These are phyloP conservation scores for Prunus dulcis DNA, from an alignment of 306 rosid species.

Conservation along the genomic window DNA sequence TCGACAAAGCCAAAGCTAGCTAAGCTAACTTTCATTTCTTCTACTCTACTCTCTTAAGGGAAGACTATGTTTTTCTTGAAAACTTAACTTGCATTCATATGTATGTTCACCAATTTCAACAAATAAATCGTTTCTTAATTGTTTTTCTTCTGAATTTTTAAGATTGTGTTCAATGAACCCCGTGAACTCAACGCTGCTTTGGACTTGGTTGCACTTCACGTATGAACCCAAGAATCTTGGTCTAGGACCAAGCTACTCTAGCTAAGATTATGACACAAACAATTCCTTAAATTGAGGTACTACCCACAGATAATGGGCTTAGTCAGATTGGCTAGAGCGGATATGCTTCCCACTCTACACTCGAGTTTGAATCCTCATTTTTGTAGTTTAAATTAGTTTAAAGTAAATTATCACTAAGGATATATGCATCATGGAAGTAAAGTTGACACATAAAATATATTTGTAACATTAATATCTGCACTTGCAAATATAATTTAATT, in stretches of 20 bases:
- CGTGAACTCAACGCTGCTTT: conserved; percentile 37
- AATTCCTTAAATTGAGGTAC: neutral
- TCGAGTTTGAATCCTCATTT: no score
- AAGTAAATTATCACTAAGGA: no score
- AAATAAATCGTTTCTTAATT: neutral
- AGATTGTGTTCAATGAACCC: conserved; percentile 5
- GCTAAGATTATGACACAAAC: neutral
- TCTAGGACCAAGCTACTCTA: conserved; percentile 14
- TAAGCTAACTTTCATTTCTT: conserved; percentile 16
- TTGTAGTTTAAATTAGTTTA: no score
- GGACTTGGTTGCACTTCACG: conserved; percentile 21
- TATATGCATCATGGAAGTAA: no score
- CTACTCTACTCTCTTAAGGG: conserved; percentile 38
- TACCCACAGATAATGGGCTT: no score
- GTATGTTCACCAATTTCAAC: conserved; percentile 41
- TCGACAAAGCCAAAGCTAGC: conserved; percentile 18
- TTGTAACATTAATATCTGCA: no score
- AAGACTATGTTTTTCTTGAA: conserved; percentile 51
- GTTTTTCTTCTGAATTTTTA: neutral
- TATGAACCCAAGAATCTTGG: conserved; percentile 33
- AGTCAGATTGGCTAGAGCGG: no score
- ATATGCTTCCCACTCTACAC: no score
- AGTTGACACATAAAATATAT: no score
- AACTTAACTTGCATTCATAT: conserved; percentile 17
- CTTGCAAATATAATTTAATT: no score